Percentiles rank a stretch among this genome's conserved stretches.
Evolutionary conservation across 2,329 filamentous ascomycete species (phyloP).

Genomic region (Chalara sp.): DNA sequence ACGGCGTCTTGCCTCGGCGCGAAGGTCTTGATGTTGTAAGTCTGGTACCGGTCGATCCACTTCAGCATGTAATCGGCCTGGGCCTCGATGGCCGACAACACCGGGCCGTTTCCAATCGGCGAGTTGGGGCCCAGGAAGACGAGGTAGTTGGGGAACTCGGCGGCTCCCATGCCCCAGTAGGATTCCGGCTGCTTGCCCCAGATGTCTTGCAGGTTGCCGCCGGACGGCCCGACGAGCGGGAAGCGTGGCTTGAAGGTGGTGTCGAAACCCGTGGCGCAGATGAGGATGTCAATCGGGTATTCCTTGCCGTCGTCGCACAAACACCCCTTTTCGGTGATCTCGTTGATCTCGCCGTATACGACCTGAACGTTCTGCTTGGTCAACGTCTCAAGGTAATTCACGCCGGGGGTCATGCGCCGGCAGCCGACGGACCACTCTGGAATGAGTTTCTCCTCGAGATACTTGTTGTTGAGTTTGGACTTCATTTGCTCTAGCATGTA

Average conservation of each 20-base stretch:
- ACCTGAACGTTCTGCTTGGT: constrained; percentile 30
- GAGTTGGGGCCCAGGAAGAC: constrained; percentile 34
- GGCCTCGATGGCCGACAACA: constrained; percentile 37
- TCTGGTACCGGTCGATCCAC: constrained; percentile 42
- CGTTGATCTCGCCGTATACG: constrained; percentile 14
- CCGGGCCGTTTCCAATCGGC: constrained; percentile 34
- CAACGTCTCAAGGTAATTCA: constrained; percentile 35
- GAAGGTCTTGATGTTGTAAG: constrained; percentile 38
- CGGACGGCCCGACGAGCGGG: not conserved
- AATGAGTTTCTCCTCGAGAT: constrained; percentile 27
- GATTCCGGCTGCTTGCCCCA: not conserved
- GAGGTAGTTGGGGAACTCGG: constrained; percentile 1
- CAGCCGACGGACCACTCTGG: constrained; percentile 29
- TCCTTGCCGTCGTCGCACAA: not conserved
- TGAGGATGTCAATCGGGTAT: not conserved
- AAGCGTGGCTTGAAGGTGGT: not conserved
- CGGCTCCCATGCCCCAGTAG: not conserved
- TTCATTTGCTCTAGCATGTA: constrained; percentile 30
- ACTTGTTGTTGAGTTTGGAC: constrained; percentile 32
- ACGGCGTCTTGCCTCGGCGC: constrained; percentile 39
- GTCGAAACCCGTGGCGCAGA: constrained; percentile 1
- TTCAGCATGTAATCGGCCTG: constrained; percentile 44
- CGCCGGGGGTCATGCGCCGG: constrained; percentile 37
- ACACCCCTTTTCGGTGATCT: not conserved
- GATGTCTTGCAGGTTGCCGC: not conserved